Base-by-base conservation (phyloP, 2,329 filamentous ascomycete species). In the Diaporthe humulicola region DNA sequence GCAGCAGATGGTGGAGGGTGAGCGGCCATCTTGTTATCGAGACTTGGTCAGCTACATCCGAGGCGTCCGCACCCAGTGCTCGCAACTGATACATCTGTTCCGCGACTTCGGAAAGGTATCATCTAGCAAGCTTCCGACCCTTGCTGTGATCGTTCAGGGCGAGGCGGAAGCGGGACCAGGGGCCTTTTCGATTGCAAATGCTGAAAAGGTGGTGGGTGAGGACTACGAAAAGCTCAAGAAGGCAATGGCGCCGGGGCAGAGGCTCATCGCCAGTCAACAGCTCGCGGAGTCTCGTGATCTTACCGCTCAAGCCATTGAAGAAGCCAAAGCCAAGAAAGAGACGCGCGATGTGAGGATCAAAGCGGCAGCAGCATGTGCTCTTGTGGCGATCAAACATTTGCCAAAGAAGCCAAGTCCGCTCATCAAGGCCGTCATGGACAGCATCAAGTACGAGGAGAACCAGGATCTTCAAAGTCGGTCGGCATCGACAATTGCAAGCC, bases 371-470 rank as follows among this genome's bases (percentile, higher is more conserved):
- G 95, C 96, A 15, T 95, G 94, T 77, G 96, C 96, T 15, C 86
- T 98, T 73, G 94, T 99, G 66, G 93, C 95, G n/a, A 92, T 98
- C 85, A 91, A 92, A 74, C 89, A 94, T 40, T 89, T 98, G 14
- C 96, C 97, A 0, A 98, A 98, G 90, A 98, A 98, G 82, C 95
- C 96, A 14, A 95, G 95, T 76, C 91, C 93, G 25, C 91, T 98
- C 17, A 99, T 99, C 85, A 98, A 98, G 85, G 95, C 93, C 3
- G 94, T 99, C 84, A 99, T 99, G 97, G 97, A 99, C 83, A 98
- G 96, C 80, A 91, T 99, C 81, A 99, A 98, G 85, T 93, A 92
- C 50, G 97, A 99, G 82, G 97, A 98, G 79, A 98, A 97, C 80
- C 85, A 93, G 38, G 94, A 97, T 78, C 88, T 99, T 1, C 97